Percentiles rank a stretch among this genome's conserved stretches.
These are phyloP conservation scores for Barnettozyma wickerhamii DNA, from an alignment of 805 yeast species.

Conservation along the genomic window DNA sequence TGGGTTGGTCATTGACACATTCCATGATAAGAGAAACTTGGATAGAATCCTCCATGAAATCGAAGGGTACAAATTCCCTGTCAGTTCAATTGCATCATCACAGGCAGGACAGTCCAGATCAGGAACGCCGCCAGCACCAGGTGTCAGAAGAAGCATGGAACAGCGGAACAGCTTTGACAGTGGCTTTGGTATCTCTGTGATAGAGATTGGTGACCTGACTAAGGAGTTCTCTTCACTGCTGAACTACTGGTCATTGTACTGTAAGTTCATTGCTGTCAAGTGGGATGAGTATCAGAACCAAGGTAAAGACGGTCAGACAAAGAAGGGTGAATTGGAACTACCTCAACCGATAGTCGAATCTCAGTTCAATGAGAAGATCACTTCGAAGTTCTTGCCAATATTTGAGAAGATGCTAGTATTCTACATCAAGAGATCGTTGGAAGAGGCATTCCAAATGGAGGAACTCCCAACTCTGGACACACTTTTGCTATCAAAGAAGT, in stretches of 20 bases:
- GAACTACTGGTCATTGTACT: conserved; percentile 81
- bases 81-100: conserved; percentile 15
- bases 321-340: conserved; percentile 29
- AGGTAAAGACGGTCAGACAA: conserved; percentile 3
- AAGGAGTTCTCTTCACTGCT: conserved; percentile 72
- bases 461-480: conserved; percentile 58
- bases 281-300: conserved; percentile 47
- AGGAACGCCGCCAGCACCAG: conserved; percentile 5
- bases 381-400: conserved; percentile 47
- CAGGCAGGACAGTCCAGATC: conserved; percentile 5
- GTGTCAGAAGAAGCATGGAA: conserved; percentile 24
- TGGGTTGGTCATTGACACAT: conserved; percentile 82
- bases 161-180: conserved; percentile 32
- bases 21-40: conserved; percentile 66
- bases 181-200: conserved; percentile 41
- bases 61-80: conserved; percentile 49
- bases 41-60: conserved; percentile 53
- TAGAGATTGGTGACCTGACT: conserved; percentile 60
- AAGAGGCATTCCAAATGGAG: conserved; percentile 76
- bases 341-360: conserved; percentile 54
- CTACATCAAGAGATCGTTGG: conserved; percentile 72
- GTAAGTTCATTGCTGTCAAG: conserved; percentile 64
- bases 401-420: conserved; percentile 62
- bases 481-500: conserved; percentile 23
- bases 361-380: conserved; percentile 52